phyloP scores from a whole-genome alignment of 805 yeast species.

The Candida lessepsii region DNA sequence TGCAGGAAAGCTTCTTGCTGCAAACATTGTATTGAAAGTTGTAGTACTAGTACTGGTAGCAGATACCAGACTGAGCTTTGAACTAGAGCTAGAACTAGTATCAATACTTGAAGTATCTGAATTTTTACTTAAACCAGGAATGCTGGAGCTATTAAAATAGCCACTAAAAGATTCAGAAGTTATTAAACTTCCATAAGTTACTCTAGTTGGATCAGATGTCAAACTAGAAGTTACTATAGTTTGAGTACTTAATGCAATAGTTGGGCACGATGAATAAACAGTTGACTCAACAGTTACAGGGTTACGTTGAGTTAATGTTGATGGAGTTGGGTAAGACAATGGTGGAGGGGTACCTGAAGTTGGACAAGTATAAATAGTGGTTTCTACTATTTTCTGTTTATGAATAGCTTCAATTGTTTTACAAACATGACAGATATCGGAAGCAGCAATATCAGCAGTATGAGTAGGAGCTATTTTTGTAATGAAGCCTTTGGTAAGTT shows the following conservation, averaged over 20 bases:
- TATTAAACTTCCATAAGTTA: too few species aligned
- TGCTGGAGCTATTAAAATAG: too few species aligned
- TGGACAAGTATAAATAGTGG: conserved; percentile 24
- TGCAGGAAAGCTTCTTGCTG: conserved; percentile 5
- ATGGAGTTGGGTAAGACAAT: conserved; percentile 14
- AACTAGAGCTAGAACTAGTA: not conserved
- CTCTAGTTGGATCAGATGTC: conserved; percentile 1
- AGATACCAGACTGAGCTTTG: too few species aligned
- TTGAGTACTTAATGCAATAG: conserved; percentile 13
- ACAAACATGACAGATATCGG: conserved; percentile 8
- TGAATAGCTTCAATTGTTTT: conserved; percentile 6
- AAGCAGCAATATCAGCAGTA: conserved; percentile 17
- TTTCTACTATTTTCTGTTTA: conserved; percentile 20
- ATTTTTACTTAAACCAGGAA: too few species aligned
- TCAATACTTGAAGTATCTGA: not conserved
- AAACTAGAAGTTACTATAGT: not conserved
- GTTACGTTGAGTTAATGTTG: conserved; percentile 17
- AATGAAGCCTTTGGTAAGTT: not conserved
- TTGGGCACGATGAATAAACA: conserved; percentile 23
- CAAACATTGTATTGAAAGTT: not conserved
- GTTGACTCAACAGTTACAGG: conserved; percentile 27
- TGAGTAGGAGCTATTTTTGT: conserved; percentile 23
- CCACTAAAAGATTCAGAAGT: conserved; percentile 1
- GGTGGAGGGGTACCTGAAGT: conserved; percentile 19
- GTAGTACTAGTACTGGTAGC: not conserved